Evolutionary conservation across 2,329 filamentous ascomycete species (phyloP).

Genomic region (Fusarium sp.): DNA sequence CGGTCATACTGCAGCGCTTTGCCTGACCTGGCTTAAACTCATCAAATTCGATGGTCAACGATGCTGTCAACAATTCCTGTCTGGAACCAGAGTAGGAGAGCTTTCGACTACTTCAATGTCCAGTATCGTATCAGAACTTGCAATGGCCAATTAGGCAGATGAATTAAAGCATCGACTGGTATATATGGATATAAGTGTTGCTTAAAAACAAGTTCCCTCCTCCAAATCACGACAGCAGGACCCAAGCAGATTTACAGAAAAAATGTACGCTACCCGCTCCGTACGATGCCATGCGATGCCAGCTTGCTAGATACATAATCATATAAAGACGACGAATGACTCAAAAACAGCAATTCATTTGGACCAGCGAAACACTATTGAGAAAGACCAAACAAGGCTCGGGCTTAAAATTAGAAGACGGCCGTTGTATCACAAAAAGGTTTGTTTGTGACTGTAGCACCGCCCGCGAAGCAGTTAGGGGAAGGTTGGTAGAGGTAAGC

Average conservation of each 20-base stretch:
- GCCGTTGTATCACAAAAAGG: not conserved
- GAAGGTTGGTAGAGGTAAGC: not conserved
- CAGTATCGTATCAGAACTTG: not conserved
- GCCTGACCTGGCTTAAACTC: not conserved
- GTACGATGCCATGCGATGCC: slow-evolving; percentile 31
- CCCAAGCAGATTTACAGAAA: slow-evolving; percentile 10
- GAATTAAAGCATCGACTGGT: not conserved
- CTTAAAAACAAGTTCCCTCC: not conserved
- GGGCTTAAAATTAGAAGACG: slow-evolving; percentile 6
- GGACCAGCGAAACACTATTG: not conserved
- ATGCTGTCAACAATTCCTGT: not conserved
- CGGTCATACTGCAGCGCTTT: not conserved
- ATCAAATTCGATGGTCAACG: not conserved
- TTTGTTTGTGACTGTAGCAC: not conserved
- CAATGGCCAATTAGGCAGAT: not conserved
- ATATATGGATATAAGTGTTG: slow-evolving; percentile 11
- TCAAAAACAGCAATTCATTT: not conserved
- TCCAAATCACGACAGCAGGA: slow-evolving; percentile 3
- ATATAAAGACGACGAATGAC: not conserved
- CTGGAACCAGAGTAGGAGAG: not conserved
- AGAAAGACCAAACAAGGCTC: not conserved
- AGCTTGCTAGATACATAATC: slow-evolving; percentile 21
- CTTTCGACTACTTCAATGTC: not conserved
- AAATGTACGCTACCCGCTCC: slow-evolving; percentile 29
- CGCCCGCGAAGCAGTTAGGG: not conserved